Percentiles rank a stretch among this genome's conserved stretches.
Conservation (phyloP, 805 yeast genomes). For the Wickerhamomyces mucosus region DNA sequence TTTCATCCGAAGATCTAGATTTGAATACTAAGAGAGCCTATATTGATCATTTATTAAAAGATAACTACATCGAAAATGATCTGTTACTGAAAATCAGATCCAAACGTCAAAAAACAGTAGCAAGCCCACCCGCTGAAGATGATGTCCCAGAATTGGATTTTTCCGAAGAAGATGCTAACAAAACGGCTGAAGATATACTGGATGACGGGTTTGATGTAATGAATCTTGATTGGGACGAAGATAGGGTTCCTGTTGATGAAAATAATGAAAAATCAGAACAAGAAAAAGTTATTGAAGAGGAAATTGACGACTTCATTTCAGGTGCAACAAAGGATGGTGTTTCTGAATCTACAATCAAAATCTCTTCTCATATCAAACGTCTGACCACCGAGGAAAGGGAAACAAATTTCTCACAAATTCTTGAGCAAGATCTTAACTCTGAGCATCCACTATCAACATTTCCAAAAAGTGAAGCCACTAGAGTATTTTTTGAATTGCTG, state of each 20-base stretch:
- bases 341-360: slow-evolving; percentile 41
- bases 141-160: not conserved
- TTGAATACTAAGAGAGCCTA: slow-evolving; percentile 12
- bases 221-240: slow-evolving; percentile 29
- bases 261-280: slow-evolving; percentile 5
- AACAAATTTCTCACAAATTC: slow-evolving; percentile 28
- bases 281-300: slow-evolving; percentile 16
- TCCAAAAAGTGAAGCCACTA: slow-evolving; percentile 51
- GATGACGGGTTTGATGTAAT: slow-evolving; percentile 12
- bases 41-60: slow-evolving; percentile 9
- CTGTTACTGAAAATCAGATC: slow-evolving; percentile 5
- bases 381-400: slow-evolving; percentile 18
- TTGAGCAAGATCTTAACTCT: slow-evolving; percentile 20
- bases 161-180: slow-evolving; percentile 2
- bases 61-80: slow-evolving; percentile 10
- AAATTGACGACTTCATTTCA: slow-evolving; percentile 15
- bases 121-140: slow-evolving; percentile 9
- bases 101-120: slow-evolving; percentile 14
- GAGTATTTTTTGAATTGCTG: slow-evolving; percentile 72
- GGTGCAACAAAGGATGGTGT: slow-evolving; percentile 22
- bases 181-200: slow-evolving; percentile 9
- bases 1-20: slow-evolving; percentile 2
- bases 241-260: slow-evolving; percentile 9
- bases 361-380: slow-evolving; percentile 38
- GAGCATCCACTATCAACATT: slow-evolving; percentile 25